phyloP scores from a whole-genome alignment of 257 asterid genomes.

The Solanum sejunctum region DNA sequence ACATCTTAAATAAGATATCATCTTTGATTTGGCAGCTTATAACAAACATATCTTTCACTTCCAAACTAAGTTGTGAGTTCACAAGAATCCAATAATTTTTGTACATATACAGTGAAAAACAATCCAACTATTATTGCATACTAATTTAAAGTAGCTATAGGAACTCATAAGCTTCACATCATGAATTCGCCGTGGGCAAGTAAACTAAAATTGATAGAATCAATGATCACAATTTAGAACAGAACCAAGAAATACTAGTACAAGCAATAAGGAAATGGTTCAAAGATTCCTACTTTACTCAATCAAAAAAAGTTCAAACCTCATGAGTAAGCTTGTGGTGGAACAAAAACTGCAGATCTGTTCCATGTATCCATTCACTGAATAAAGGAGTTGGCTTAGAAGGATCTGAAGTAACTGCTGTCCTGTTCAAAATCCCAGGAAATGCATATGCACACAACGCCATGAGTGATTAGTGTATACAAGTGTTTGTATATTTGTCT shows the following conservation, averaged over 20 bases:
- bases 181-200: rapidly evolving
- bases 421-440: constrained; percentile 42
- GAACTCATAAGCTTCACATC: not conserved
- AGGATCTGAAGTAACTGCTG: constrained; percentile 19
- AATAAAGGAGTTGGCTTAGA: constrained; percentile 12
- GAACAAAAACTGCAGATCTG: constrained; percentile 34
- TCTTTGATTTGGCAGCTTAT: not conserved
- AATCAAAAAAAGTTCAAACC: constrained; percentile 19
- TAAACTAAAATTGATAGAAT: not conserved
- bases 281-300: not conserved
- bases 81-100: not conserved
- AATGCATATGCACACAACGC: constrained; percentile 52
- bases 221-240: not conserved
- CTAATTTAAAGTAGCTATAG: not conserved
- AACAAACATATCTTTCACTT: not conserved
- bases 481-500: not conserved
- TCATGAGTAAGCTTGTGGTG: constrained; percentile 24
- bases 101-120: not conserved
- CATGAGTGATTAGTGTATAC: constrained; percentile 15
- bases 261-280: not conserved
- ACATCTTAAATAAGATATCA: not conserved
- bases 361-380: constrained; percentile 39
- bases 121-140: not conserved
- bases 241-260: not conserved
- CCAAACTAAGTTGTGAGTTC: not conserved